Evolutionary conservation across 345 rosid species (phyloP), one percentile per base, ranked within the genome.

Genomic region (Carallia pectinifolia): DNA sequence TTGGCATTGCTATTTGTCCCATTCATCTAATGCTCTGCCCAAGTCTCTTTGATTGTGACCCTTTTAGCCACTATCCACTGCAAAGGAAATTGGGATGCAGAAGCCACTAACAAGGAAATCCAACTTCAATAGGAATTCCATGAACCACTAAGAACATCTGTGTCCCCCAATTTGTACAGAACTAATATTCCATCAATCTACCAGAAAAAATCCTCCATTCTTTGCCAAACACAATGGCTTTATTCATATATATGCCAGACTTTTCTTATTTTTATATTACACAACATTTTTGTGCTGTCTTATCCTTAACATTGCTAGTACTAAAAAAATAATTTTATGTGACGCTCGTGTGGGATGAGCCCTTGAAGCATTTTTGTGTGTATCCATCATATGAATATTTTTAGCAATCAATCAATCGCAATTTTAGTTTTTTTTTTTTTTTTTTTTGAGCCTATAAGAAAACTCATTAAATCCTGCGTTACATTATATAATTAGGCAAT

Each of bases 161-260:
- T 19, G 78, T 66, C 70, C 63, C 63, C 64, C 67, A 27, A 83
- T 70, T 23, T 80, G 67, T 77, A 83, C 74, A 77, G 48, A 17
- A 80, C 52, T 70, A 83, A 60, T 5, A 66, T 78, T 36, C 80
- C 82, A 72, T 83, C 86, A 44, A 83, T 64, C 71, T 33, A 74
- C 82, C 17, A 80, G 7, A 66, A 80, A 69, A 33, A 65, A 71
- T 33, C 77, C 80, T 9, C 61, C 34, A 5, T 72, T 75, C 67
- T 74, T 69, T 9, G 75, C 67, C 67, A 74, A 70, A 74, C 84
- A 83, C 18, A 80, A 40, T 4, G 86, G 86, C 66, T 80, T 77
- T 78, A 83, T 77, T 47, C 76, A 77, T 52, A 76, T 65, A 29
- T 75, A 83, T 27, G 62, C 18, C 69, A 75, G 34, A 39, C 70